Evolutionary conservation across 148 eudicot species (phyloP).

Genomic region (Salicornia ramosissima): DNA sequence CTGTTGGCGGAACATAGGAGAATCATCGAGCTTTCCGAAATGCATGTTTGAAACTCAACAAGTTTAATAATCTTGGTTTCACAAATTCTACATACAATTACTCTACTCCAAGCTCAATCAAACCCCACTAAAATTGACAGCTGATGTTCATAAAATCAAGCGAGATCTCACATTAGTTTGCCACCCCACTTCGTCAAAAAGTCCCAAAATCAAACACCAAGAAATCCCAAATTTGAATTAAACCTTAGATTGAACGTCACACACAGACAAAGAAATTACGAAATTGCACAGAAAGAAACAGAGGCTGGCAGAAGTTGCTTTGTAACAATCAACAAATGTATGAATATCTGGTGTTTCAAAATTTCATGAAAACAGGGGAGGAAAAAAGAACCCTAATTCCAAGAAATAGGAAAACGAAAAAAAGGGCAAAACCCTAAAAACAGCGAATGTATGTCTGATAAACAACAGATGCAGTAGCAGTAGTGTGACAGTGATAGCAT

Average conservation of each 20-base stretch:
- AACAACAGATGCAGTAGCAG: slow-evolving; percentile 10
- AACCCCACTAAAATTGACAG: neutral
- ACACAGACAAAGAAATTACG: neutral
- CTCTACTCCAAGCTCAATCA: neutral
- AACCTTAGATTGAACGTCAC: neutral
- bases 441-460: slow-evolving; percentile 12
- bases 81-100: neutral
- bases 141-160: slow-evolving; percentile 8
- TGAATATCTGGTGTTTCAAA: neutral
- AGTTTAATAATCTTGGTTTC: neutral
- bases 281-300: too few species aligned
- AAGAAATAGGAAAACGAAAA: neutral
- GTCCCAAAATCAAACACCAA: neutral
- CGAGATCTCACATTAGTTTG: slow-evolving; percentile 32
- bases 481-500: slow-evolving; percentile 6
- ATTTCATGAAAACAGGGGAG: neutral
- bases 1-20: slow-evolving; percentile 99
- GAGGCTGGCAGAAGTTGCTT: too few species aligned
- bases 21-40: slow-evolving; percentile 92
- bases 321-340: neutral
- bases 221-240: neutral
- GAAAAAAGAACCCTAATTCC: slow-evolving; percentile 16
- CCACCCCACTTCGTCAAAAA: neutral
- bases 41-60: slow-evolving; percentile 47
- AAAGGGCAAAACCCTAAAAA: slow-evolving; percentile 27